These are phyloP conservation scores for Cyberlindnera xishuangbannaensis DNA, from an alignment of 805 yeast genomes.

Conservation along the genomic window DNA sequence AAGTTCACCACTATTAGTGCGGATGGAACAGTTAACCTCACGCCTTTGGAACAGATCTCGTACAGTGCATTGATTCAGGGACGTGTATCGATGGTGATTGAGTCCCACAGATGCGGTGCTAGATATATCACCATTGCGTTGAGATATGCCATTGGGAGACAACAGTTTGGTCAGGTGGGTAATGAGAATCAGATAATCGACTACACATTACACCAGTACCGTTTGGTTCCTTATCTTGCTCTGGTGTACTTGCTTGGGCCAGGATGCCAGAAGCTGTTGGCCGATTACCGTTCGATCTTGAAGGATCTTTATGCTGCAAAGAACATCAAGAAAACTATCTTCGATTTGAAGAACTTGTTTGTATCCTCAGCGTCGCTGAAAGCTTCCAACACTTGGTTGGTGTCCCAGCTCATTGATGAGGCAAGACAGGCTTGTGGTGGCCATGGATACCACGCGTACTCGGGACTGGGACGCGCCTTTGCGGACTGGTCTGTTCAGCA, in stretches of 20 bases:
- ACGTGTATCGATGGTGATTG: conserved; percentile 84
- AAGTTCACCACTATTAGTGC: conserved; percentile 67
- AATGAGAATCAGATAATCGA: conserved; percentile 73
- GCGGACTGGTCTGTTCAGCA: conserved; percentile 97
- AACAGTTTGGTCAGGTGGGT: conserved; percentile 57
- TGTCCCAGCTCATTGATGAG: conserved; percentile 76
- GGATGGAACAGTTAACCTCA: conserved; percentile 62
- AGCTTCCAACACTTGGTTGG: conserved; percentile 85
- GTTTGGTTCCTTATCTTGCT: conserved; percentile 81
- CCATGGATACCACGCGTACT: conserved; percentile 90
- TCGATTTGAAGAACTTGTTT: conserved; percentile 69
- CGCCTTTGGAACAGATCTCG: conserved; percentile 84
- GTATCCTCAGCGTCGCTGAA: conserved; percentile 83
- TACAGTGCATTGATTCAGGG: conserved; percentile 87
- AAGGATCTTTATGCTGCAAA: conserved; percentile 44
- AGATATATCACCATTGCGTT: conserved; percentile 79
- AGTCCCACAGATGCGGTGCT: conserved; percentile 75
- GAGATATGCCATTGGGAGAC: conserved; percentile 56
- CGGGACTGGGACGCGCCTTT: conserved; percentile 85
- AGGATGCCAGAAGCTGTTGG: conserved; percentile 57
- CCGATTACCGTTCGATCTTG: conserved; percentile 44
- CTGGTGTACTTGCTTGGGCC: conserved; percentile 71
- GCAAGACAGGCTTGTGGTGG: conserved; percentile 92
- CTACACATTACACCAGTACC: conserved; percentile 84
- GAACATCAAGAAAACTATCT: conserved; percentile 46